Conservation (phyloP, 129 eudicot species). For the Mikania micrantha region DNA sequence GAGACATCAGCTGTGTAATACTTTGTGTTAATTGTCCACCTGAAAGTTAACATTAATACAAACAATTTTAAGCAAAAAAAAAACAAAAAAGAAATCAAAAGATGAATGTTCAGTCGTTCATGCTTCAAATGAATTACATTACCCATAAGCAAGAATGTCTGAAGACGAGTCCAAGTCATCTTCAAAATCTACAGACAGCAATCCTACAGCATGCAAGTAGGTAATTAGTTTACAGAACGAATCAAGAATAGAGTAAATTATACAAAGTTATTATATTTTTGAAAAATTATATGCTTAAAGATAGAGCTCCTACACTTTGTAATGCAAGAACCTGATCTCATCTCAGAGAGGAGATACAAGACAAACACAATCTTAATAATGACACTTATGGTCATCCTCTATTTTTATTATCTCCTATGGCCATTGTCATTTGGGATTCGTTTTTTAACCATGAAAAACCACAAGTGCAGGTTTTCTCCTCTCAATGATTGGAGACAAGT, state of each 20-base stretch:
- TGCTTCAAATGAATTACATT: conserved; percentile 15
- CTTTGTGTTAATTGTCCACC: conserved; percentile 98
- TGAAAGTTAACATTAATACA: conserved; percentile 20
- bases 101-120: no score
- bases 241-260: conserved; percentile 1
- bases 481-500: background rate
- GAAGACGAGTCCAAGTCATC: conserved; percentile 55
- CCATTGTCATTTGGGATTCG: background rate
- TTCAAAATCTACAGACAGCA: conserved; percentile 60
- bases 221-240: conserved; percentile 9
- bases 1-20: conserved; percentile 88
- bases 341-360: background rate
- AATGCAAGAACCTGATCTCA: background rate
- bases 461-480: background rate
- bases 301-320: background rate
- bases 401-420: background rate
- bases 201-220: conserved; percentile 42
- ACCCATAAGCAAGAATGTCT: conserved; percentile 61
- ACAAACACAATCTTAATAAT: background rate
- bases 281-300: no score
- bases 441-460: background rate
- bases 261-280: no score
- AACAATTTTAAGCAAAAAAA: background rate
- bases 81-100: background rate
- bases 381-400: background rate